Conservation (phyloP, 805 yeast species). For the Brettanomyces bruxellensis region DNA sequence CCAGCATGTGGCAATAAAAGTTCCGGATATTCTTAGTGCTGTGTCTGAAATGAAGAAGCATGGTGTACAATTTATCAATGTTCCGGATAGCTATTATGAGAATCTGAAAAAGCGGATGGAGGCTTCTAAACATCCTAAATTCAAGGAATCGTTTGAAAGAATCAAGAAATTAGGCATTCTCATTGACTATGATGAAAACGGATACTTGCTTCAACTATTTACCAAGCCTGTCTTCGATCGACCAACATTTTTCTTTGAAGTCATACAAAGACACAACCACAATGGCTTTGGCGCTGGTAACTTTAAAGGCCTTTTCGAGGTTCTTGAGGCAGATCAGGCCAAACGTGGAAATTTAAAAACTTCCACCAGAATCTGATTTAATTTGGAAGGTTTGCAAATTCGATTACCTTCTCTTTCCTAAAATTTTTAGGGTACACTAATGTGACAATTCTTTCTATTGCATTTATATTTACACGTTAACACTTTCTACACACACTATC, state of each 20-base stretch:
- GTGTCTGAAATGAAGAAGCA: conserved; percentile 44
- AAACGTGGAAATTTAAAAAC: conserved; percentile 50
- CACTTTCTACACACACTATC: too few species aligned
- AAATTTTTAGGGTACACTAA: too few species aligned
- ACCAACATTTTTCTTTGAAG: conserved; percentile 75
- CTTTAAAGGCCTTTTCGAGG: conserved; percentile 72
- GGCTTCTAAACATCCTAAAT: conserved; percentile 26
- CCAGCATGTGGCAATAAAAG: conserved; percentile 70
- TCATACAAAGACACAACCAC: conserved; percentile 72
- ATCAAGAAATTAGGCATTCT: conserved; percentile 49
- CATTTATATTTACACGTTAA: too few species aligned
- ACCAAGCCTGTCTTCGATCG: conserved; percentile 69
- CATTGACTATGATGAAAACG: conserved; percentile 68
- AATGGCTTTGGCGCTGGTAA: conserved; percentile 88
- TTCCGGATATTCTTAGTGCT: conserved; percentile 50
- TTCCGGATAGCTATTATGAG: conserved; percentile 50
- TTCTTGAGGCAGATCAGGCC: conserved; percentile 70
- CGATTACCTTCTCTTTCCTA: too few species aligned
- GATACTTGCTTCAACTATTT: conserved; percentile 75
- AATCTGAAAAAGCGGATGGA: conserved; percentile 37
- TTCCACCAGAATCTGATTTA: neutral
- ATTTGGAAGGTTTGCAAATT: neutral
- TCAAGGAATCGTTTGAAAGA: conserved; percentile 43
- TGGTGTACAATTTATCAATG: conserved; percentile 62
- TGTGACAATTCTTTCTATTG: too few species aligned